Evolutionary conservation across 1,139 yeast genomes (phyloP), one percentile per base, ranked within the genome.

Genomic region (Blastobotrys elegans): DNA sequence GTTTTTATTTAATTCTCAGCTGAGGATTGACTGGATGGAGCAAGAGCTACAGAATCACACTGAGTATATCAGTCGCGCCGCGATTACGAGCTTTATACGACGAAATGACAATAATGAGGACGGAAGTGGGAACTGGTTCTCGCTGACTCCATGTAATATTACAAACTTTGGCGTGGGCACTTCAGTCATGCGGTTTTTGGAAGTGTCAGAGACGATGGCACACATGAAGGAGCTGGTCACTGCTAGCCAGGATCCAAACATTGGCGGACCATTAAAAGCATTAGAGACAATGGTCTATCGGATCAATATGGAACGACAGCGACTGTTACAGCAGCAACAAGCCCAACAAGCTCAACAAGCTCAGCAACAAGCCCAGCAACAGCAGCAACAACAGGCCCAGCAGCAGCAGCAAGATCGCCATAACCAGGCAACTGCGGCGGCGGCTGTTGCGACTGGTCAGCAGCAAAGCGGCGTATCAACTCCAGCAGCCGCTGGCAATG

Each of bases 161-260:
- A 63, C 79, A 20, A 70, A 76, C 47, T 77, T 76, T 53, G 95
- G 95, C 0, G 65, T 84, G n/a, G 78, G 77, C 44, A 80, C 76
- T 42, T 72, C 74, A 31, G 81, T 86, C 2, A 75, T 84, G 78
- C 69, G 90, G 46, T 72, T 82, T 30, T 65, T 86, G 67, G 92
- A 86, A 63, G 77, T 85, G 2, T 76, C 88, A 40, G 94, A 85
- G 64, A 82, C 83, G 1, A 82, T 87, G 85, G 74, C 87, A 0
- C 78, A 78, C 51, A 72, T 86, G 57, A 75, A 77, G 50, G 79
- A 84, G 27, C 66, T 84, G 48, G 81, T 84, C 81, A 71, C 74
- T 26, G 82, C 76, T 56, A 74, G 83, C 21, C 62, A 73, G 44
- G 57, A 64, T 8, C 65, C 68, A 1, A 67, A 69, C n/a, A 24